phyloP scores from a whole-genome alignment of 106 monocot genomes.

The Triglochin maritima region DNA sequence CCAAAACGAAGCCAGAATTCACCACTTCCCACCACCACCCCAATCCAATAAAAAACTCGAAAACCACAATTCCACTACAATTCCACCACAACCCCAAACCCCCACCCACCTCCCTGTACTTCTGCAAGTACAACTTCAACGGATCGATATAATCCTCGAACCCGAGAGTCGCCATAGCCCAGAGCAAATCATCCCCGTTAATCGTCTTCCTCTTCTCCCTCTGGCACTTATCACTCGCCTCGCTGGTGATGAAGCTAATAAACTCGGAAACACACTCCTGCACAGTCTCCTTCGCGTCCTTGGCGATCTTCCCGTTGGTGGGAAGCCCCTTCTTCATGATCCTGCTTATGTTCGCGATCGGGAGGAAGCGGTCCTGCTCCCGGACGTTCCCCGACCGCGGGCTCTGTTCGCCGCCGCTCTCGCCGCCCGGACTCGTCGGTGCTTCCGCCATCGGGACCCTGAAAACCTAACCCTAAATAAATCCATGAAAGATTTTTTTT shows the following conservation, averaged over 20 bases:
- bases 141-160: constrained; percentile 51
- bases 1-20: too few species aligned
- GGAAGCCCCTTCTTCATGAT: constrained; percentile 66
- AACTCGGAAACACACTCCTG: constrained; percentile 86
- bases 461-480: not conserved
- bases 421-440: constrained; percentile 25
- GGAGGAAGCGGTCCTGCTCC: constrained; percentile 64
- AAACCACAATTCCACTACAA: not conserved
- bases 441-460: constrained; percentile 14
- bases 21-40: too few species aligned
- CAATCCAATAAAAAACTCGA: not conserved
- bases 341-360: constrained; percentile 55
- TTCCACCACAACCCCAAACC: not conserved
- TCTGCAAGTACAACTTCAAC: constrained; percentile 28
- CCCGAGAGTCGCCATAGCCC: constrained; percentile 42
- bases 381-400: not conserved
- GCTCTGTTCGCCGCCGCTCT: constrained; percentile 8
- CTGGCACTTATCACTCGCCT: constrained; percentile 43
- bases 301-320: constrained; percentile 55
- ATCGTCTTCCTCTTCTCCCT: constrained; percentile 49
- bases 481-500: not conserved
- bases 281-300: constrained; percentile 61
- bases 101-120: constrained; percentile 34
- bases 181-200: constrained; percentile 44
- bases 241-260: constrained; percentile 74